Evolutionary conservation across 1,284 basidiomycete genomes (phyloP), one percentile per base, ranked within the genome.

Genomic region (Schizophyllum amplum): DNA sequence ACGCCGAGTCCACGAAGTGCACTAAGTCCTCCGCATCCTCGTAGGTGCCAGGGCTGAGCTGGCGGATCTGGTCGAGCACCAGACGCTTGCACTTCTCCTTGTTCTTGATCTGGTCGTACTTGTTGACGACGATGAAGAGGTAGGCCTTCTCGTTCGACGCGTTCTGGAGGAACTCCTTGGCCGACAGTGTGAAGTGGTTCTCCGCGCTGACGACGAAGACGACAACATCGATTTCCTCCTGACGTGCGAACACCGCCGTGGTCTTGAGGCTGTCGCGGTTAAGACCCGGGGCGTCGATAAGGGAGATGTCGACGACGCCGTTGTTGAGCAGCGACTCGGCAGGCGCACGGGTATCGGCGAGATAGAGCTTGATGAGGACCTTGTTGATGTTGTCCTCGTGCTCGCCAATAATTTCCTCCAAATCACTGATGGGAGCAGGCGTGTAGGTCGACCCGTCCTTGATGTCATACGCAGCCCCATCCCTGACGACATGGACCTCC

Each of bases 141-240:
- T 97, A 97, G 0, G 96, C 94, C 77, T 99, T 99, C 75, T 99
- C 97, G 67, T 94, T 90, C 72, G 90, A 91, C 1, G 97, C 95
- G 65, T 87, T 94, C 77, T 79, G 84, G 50, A 99, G 80, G 77
- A 99, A 99, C 72, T 99, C 95, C 68, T 91, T 92, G 7, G 94
- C 92, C 0, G 93, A 96, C 5, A 98, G 81, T 0, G 97, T 99
- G 69, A 99, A 98, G 77, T 99, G 96, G 72, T 99, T 99, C 75
- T 98, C 96, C 5, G 97, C 94, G 1, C 91, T 94, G 52, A 98
- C 94, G 62, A 98, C 94, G 70, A 99, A 99, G 56, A 99, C 95
- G 57, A 99, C 86, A 24, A 99, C 96, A 68, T 99, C 97, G 56
- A 99, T 99, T 73, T 98, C 94, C 70, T 97, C 92, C 71, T 99